Evolutionary conservation across 2,329 filamentous ascomycete species (phyloP), one percentile per base, ranked within the genome.

Genomic region (Fonsecaea nubica): DNA sequence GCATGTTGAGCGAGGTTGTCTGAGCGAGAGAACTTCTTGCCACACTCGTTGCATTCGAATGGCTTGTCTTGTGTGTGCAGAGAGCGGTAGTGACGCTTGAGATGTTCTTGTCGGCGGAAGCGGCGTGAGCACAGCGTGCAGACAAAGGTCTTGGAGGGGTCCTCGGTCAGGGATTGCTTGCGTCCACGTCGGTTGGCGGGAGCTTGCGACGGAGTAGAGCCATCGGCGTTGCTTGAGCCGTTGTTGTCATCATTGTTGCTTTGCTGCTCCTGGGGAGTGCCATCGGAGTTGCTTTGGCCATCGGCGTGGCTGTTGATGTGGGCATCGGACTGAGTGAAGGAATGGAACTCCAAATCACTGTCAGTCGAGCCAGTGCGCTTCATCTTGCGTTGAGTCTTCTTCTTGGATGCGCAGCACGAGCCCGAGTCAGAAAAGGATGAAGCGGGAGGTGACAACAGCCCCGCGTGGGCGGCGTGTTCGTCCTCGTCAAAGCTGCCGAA

Each of bases 31-130:
- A 98, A 99, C 85, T 96, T 97, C 90, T 99, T 99, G 74, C 95
- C 94, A 76, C 95, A 99, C 82, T 99, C 94, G 72, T 89, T 87
- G 85, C 95, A 99, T 82, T 96, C 92, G 75, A 98, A 99, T 4
- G 95, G 95, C 89, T 98, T 99, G 78, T 98, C 95, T 77, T 96
- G 90, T 1, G 95, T 99, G 85, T 99, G 95, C 56, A 99, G 92
- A 65, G 95, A 98, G 74, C 95, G 90, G 85, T 97, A 97, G 84
- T 99, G 95, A 70, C 95, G 92, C 89, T 99, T 99, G 67, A 99
- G 88, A 77, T 99, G 95, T 80, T 99, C 95, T 81, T 99, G 95
- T 69, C 95, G 92, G 69, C 95, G 91, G 90, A 99, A 99, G 68
- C 95, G 92, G 71, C 95, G 93, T 75, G 92, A 94, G 89, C 95